A percentile compares a stretch with the other conserved stretches of the same genome.
These are phyloP conservation scores for Chlamydomonas sphaeroides DNA, from an alignment of 139 green algal species.

Conservation along the genomic window DNA sequence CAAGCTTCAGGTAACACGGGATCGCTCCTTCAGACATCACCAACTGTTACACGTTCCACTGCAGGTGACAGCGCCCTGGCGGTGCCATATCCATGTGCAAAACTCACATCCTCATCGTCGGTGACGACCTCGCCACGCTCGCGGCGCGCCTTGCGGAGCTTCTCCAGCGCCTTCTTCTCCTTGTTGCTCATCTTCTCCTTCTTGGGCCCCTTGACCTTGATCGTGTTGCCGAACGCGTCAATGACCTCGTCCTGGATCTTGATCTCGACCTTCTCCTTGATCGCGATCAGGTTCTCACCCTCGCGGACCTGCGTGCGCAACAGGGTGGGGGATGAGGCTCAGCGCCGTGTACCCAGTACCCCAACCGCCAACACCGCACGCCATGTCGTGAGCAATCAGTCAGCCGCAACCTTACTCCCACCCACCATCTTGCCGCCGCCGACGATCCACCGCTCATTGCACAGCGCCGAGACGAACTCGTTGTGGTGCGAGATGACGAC, in stretches of 20 bases:
- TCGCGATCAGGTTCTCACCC: slow-evolving; percentile 36
- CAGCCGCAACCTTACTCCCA: no score
- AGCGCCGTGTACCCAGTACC: not conserved
- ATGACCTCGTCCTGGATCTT: slow-evolving; percentile 83
- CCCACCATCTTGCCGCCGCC: slow-evolving; percentile 75
- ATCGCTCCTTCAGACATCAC: no score
- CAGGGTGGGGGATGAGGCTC: not conserved
- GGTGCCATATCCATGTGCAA: no score
- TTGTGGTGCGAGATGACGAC: slow-evolving; percentile 90
- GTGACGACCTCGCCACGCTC: slow-evolving; percentile 84
- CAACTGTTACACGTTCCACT: no score
- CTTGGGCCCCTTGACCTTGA: slow-evolving; percentile 89
- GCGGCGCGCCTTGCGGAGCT: slow-evolving; percentile 68
- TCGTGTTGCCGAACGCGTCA: slow-evolving; percentile 89
- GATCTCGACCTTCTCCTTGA: slow-evolving; percentile 83
- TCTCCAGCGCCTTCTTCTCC: slow-evolving; percentile 85
- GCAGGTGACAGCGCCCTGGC: no score
- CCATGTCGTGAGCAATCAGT: not conserved
- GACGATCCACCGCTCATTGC: slow-evolving; percentile 89
- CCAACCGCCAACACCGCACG: not conserved
- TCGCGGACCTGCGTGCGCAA: slow-evolving; percentile 26
- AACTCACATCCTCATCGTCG: slow-evolving; percentile 72
- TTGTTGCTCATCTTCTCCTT: slow-evolving; percentile 90
- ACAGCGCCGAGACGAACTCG: slow-evolving; percentile 80
- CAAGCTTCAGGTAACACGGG: no score